phyloP scores from a whole-genome alignment of 1,284 basidiomycete species.

The Naganishia sp. region DNA sequence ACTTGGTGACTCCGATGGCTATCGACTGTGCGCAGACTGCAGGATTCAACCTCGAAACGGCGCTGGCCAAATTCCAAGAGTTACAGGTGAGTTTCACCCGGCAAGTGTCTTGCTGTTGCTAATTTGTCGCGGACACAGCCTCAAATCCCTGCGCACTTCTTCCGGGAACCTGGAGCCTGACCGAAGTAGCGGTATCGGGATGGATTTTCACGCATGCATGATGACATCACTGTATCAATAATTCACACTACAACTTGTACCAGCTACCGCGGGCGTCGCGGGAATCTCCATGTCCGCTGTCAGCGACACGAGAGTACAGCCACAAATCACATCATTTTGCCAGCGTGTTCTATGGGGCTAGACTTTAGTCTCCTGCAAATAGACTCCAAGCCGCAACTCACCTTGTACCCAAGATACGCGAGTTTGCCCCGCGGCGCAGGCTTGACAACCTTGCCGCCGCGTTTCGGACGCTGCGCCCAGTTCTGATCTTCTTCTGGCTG shows the following conservation, averaged over 20 bases:
- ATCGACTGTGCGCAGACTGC: conserved; percentile 79
- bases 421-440: conserved; percentile 13
- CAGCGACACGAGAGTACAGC: not conserved
- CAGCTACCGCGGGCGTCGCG: conserved; percentile 16
- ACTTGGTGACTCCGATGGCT: conserved; percentile 72
- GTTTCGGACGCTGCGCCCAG: conserved; percentile 18
- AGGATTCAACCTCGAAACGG: conserved; percentile 73
- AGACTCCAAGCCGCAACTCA: conserved; percentile 72
- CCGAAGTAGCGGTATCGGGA: not conserved
- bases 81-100: conserved; percentile 37
- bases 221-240: conserved; percentile 18
- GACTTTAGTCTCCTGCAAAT: conserved; percentile 60
- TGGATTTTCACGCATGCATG: not conserved
- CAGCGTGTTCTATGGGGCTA: conserved; percentile 54
- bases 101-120: not conserved
- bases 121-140: not conserved
- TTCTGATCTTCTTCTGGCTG: conserved; percentile 27
- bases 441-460: conserved; percentile 9
- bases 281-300: conserved; percentile 4
- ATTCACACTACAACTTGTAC: conserved; percentile 25
- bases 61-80: conserved; percentile 76
- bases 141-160: conserved; percentile 30
- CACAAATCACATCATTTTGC: not conserved
- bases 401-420: conserved; percentile 30
- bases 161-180: conserved; percentile 1